A percentile compares a stretch with the other conserved stretches of the same genome.
Conservation (phyloP, 139 green algal species). For the Chlorella sp. region DNA sequence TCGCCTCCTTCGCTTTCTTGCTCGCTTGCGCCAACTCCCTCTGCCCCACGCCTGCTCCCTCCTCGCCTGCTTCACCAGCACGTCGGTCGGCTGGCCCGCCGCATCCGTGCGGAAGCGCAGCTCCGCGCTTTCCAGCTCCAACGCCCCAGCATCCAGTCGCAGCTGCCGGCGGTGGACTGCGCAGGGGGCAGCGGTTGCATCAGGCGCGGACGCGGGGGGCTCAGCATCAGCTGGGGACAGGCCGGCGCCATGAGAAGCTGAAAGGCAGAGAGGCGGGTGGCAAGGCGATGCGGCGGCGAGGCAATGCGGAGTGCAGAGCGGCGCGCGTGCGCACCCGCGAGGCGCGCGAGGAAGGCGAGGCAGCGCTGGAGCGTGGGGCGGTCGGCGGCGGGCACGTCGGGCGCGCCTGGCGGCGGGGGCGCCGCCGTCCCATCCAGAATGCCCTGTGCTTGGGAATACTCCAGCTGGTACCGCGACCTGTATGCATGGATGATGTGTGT, state of each 20-base stretch:
- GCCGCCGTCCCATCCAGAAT: constrained; percentile 47
- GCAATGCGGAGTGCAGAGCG: no score
- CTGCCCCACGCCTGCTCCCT: no score
- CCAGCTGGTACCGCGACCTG: constrained; percentile 66
- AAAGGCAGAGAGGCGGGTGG: no score
- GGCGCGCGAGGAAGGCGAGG: constrained; percentile 17
- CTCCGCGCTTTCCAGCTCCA: constrained; percentile 91
- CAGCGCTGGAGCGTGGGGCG: constrained; percentile 10
- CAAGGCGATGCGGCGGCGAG: no score
- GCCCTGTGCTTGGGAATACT: constrained; percentile 75
- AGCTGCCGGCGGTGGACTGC: constrained; percentile 33
- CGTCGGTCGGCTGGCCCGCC: constrained; percentile 79
- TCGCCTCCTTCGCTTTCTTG: no score
- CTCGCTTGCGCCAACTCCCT: no score
- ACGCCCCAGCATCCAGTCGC: constrained; percentile 69
- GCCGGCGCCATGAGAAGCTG: no score
- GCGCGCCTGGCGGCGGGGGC: constrained; percentile 3
- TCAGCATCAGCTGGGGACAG: no score
- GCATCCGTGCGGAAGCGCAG: constrained; percentile 90
- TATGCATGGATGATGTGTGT: constrained; percentile 7
- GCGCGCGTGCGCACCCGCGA: no score
- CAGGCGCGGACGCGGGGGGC: no score
- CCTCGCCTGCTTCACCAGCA: constrained; percentile 89
- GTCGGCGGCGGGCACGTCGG: constrained; percentile 32
- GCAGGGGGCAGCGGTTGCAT: no score